A percentile compares a stretch with the other conserved stretches of the same genome.
Evolutionary conservation across 148 eudicot species (phyloP).

Genomic region (Chenopodium album): DNA sequence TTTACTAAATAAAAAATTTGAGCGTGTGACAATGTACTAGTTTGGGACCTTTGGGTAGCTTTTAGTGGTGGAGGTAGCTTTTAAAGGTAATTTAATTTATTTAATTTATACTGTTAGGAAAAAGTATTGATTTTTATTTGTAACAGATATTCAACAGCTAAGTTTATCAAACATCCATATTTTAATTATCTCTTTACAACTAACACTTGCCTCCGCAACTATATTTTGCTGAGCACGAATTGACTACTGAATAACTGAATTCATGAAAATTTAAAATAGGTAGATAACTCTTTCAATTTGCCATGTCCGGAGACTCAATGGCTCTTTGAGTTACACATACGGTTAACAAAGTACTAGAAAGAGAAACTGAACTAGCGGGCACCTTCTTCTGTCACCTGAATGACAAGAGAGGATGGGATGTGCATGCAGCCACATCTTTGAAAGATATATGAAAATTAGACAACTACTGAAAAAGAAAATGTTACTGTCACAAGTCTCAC

Average conservation of each 20-base stretch:
- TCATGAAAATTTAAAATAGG: constrained; percentile 7
- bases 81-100: no score
- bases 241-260: not conserved
- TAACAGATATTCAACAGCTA: no score
- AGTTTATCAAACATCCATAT: no score
- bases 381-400: not conserved
- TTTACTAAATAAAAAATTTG: no score
- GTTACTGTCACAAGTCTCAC: not conserved
- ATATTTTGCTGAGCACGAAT: no score
- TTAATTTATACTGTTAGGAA: no score
- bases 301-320: not conserved
- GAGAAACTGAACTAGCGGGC: not conserved
- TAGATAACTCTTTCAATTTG: not conserved
- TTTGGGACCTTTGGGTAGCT: no score
- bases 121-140: no score
- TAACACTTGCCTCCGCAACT: no score
- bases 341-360: constrained; percentile 1
- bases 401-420: not conserved
- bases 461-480: not conserved
- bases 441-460: not conserved
- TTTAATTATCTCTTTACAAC: no score
- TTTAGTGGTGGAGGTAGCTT: no score
- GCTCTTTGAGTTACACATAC: not conserved
- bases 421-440: constrained; percentile 5
- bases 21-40: no score